Evolutionary conservation across 768 basidiomycete genomes (phyloP).

Genomic region (Butyriboletus loyo): DNA sequence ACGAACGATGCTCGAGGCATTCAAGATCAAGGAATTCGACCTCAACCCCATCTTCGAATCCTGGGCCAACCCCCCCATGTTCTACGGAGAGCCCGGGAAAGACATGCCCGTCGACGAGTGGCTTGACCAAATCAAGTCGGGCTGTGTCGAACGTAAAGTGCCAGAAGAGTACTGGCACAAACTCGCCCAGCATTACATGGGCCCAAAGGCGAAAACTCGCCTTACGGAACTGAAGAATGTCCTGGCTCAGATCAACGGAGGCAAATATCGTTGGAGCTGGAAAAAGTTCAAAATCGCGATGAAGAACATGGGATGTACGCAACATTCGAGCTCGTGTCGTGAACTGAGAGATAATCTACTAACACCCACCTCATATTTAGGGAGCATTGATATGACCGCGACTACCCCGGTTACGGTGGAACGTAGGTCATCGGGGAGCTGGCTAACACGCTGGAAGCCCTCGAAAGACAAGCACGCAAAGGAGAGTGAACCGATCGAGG

Average conservation of each 20-base stretch:
- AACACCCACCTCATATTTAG: constrained; percentile 38
- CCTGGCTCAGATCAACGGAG: constrained; percentile 70
- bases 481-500: constrained; percentile 31
- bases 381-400: constrained; percentile 60
- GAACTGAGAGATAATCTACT: not conserved
- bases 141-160: constrained; percentile 66
- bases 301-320: constrained; percentile 79
- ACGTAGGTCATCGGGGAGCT: constrained; percentile 45
- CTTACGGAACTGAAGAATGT: constrained; percentile 71
- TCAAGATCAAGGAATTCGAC: constrained; percentile 78
- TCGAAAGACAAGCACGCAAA: constrained; percentile 35
- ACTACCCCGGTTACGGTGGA: constrained; percentile 64
- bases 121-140: constrained; percentile 67
- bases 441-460: constrained; percentile 49
- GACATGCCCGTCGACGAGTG: constrained; percentile 70
- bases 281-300: constrained; percentile 78
- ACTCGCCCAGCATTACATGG: constrained; percentile 75
- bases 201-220: constrained; percentile 60
- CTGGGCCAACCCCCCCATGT: constrained; percentile 67
- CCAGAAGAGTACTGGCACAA: constrained; percentile 84
- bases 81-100: constrained; percentile 65
- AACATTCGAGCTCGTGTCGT: not conserved
- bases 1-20: constrained; percentile 59
- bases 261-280: constrained; percentile 80
- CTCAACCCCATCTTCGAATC: constrained; percentile 62